Evolutionary conservation across 495 filamentous ascomycete genomes (phyloP), one percentile per base, ranked within the genome.

Genomic region (Neurospora cerealis): DNA sequence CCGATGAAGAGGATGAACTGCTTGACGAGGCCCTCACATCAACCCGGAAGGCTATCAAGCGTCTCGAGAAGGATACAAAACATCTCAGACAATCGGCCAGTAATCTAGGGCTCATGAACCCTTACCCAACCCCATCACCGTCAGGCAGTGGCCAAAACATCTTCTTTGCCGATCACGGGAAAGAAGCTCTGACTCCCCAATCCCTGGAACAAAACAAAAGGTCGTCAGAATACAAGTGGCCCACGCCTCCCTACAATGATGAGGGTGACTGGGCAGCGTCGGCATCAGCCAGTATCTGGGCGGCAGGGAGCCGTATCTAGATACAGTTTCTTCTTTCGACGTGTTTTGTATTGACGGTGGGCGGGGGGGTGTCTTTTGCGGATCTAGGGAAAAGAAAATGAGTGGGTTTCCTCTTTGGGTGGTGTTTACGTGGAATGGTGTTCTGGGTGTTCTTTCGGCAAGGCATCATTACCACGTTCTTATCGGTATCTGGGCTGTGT

Each of bases 1-100:
- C 96, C 1, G 94, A 97, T 78, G 96, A 99, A 81, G 94, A 98
- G 78, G 96, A 98, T 75, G 96, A 99, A 81, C 88, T 99, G 15
- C 85, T 97, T 13, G 94, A 97, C 77, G 96, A 98, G 81, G 95
- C 84, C 72, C 74, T 88, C 77, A 76, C 84, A 77, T 84, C 84
- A 42, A 86, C 86, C 5, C 84, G 84, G 24, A 77, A 80, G 19
- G 87, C 83, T 1, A 86, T 87, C 81, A 87, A 86, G 73, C 81
- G 81, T 69, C 79, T 88, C 42, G 84, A 88, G 75, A 83, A 85
- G 77, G 84, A 88, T 69, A 80, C 81, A 69, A 84, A 86, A 76
- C 78, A 85, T 40, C 82, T 87, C 70, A 85, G 87, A 73, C 88
- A 88, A 75, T 86, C 87, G 9, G 83, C 83, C 28, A 89, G 86